Percentiles rank a stretch among this genome's conserved stretches.
Conservation (phyloP, 139 green algal genomes). For the Coccomyxa sp. region DNA sequence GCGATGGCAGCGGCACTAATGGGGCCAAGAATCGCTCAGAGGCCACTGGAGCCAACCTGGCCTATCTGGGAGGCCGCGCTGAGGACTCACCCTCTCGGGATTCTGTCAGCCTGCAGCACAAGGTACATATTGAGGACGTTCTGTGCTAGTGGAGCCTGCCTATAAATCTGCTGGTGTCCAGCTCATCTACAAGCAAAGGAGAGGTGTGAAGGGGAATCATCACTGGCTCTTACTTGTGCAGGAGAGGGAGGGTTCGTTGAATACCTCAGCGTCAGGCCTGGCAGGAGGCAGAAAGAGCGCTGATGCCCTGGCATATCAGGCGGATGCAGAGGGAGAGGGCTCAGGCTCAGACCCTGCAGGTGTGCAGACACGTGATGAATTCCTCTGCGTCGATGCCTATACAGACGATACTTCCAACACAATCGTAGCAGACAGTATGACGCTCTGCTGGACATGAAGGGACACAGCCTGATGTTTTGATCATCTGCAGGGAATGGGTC, state of each 20-base stretch:
- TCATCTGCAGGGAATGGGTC: neutral
- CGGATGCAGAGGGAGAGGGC: conserved; percentile 1
- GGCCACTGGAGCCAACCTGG: neutral
- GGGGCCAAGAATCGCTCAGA: neutral
- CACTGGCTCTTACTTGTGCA: too few species aligned
- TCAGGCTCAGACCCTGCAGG: neutral
- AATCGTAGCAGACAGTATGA: neutral
- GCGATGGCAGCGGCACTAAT: neutral
- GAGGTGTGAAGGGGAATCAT: too few species aligned
- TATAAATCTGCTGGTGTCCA: too few species aligned
- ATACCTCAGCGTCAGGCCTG: neutral
- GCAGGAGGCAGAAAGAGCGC: neutral
- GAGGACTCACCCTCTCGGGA: neutral
- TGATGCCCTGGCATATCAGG: neutral
- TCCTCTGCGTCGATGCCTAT: too few species aligned
- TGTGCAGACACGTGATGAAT: neutral
- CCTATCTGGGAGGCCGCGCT: neutral
- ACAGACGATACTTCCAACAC: neutral
- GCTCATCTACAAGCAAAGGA: neutral
- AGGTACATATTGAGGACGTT: neutral
- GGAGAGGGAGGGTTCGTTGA: neutral
- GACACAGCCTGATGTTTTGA: too few species aligned
- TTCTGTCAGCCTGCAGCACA: neutral
- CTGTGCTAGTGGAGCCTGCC: too few species aligned
- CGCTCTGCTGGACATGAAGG: too few species aligned